Percentiles rank a stretch among this genome's conserved stretches.
Conservation (phyloP, 768 basidiomycete species). For the Mycena chlorophos region DNA sequence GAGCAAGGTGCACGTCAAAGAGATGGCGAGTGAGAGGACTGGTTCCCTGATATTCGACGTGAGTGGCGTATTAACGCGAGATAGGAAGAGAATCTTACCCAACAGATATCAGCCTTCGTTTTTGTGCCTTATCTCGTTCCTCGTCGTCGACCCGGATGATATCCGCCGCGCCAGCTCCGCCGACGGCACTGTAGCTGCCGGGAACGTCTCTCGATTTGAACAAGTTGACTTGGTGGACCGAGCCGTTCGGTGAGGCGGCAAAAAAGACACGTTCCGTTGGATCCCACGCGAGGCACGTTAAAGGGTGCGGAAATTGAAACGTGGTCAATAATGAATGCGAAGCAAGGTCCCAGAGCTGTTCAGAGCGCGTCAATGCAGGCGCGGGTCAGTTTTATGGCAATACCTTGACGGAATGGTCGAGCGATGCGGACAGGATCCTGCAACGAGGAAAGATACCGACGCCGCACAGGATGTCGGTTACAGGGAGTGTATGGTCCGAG, state of each 20-base stretch:
- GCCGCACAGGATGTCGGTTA: slow-evolving; percentile 81
- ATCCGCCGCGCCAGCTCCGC: slow-evolving; percentile 70
- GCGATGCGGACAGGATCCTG: slow-evolving; percentile 75
- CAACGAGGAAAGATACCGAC: slow-evolving; percentile 76
- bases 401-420: slow-evolving; percentile 93
- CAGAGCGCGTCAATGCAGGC: slow-evolving; percentile 15
- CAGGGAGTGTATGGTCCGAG: slow-evolving; percentile 88
- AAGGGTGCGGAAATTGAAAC: slow-evolving; percentile 81
- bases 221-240: slow-evolving; percentile 77
- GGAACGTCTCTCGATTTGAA: slow-evolving; percentile 62
- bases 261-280: slow-evolving; percentile 87
- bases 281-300: slow-evolving; percentile 74
- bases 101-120: slow-evolving; percentile 66
- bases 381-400: background rate
- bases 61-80: no score
- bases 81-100: slow-evolving; percentile 47
- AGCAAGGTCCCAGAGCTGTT: slow-evolving; percentile 78
- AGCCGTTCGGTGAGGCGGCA: slow-evolving; percentile 74
- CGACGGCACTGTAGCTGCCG: slow-evolving; percentile 68
- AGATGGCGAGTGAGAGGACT: slow-evolving; percentile 73
- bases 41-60: slow-evolving; percentile 67
- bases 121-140: slow-evolving; percentile 40
- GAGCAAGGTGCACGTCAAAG: slow-evolving; percentile 73
- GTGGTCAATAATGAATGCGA: slow-evolving; percentile 78
- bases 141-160: slow-evolving; percentile 68